Evolutionary conservation across 441 rosid species (phyloP).

Genomic region (Melastoma candidum): DNA sequence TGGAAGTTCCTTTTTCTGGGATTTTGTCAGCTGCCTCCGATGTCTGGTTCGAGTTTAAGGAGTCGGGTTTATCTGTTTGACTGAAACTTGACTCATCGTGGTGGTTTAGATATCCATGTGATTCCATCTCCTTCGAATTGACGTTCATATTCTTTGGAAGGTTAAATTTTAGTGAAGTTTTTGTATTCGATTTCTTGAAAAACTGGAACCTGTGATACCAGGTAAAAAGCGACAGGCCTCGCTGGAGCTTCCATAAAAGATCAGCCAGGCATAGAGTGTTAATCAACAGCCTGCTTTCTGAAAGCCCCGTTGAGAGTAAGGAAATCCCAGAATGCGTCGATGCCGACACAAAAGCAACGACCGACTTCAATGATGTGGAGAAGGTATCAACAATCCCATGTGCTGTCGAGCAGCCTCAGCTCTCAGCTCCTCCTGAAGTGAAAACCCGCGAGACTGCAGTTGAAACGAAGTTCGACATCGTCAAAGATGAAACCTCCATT

Average conservation of each 20-base stretch:
- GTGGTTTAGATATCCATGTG: not conserved
- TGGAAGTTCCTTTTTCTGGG: not conserved
- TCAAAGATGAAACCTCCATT: slow-evolving; percentile 40
- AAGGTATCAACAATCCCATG: slow-evolving; percentile 24
- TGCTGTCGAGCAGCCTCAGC: slow-evolving; percentile 35
- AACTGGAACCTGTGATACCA: slow-evolving; percentile 16
- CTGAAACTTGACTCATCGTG: not conserved
- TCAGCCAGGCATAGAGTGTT: slow-evolving; percentile 66
- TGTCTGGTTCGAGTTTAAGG: not conserved
- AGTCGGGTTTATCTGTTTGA: not conserved
- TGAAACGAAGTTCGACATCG: slow-evolving; percentile 23
- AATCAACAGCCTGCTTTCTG: slow-evolving; percentile 46
- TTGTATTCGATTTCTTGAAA: not conserved
- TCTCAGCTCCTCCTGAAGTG: slow-evolving; percentile 19
- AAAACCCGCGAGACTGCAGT: slow-evolving; percentile 20
- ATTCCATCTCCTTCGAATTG: no score
- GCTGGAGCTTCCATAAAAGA: slow-evolving; percentile 89
- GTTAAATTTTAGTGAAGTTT: no score
- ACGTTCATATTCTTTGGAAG: no score
- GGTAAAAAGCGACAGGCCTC: slow-evolving; percentile 52
- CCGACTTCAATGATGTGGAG: slow-evolving; percentile 30
- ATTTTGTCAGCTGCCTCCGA: not conserved
- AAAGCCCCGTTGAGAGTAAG: slow-evolving; percentile 35
- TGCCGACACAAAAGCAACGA: slow-evolving; percentile 31
- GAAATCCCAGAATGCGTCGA: slow-evolving; percentile 49